Evolutionary conservation across 768 basidiomycete genomes (phyloP).

Genomic region (Jaapia argillacea): DNA sequence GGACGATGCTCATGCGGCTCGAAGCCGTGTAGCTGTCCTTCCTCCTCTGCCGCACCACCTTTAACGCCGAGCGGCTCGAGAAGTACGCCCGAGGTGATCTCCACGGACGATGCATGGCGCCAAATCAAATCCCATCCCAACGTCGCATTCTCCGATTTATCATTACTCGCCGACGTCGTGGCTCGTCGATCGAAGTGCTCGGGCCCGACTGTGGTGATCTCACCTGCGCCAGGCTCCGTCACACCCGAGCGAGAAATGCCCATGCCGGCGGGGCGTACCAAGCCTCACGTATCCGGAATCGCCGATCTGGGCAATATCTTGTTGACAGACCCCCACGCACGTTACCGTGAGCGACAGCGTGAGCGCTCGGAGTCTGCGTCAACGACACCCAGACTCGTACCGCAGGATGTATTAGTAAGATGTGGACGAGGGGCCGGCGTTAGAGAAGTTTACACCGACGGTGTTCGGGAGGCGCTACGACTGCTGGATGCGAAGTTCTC

Average conservation of each 20-base stretch:
- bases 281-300: background rate
- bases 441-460: slow-evolving; percentile 62
- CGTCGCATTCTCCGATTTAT: slow-evolving; percentile 73
- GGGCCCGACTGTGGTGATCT: slow-evolving; percentile 56
- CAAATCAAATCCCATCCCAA: slow-evolving; percentile 85
- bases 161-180: slow-evolving; percentile 82
- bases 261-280: background rate
- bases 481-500: slow-evolving; percentile 45
- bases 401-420: slow-evolving; percentile 49
- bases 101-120: slow-evolving; percentile 78
- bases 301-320: slow-evolving; percentile 21
- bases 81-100: slow-evolving; percentile 41
- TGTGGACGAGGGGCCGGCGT: slow-evolving; percentile 54
- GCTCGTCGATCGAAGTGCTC: slow-evolving; percentile 72
- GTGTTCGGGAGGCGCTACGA: slow-evolving; percentile 65
- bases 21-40: slow-evolving; percentile 1
- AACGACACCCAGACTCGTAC: slow-evolving; percentile 43
- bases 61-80: too few relatives aligned
- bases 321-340: slow-evolving; percentile 44
- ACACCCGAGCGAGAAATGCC: slow-evolving; percentile 28
- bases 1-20: background rate
- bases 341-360: slow-evolving; percentile 35
- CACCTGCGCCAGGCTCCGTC: slow-evolving; percentile 37
- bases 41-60: slow-evolving; percentile 13
- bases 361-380: slow-evolving; percentile 16